Conservation (phyloP, 1,284 basidiomycete genomes). For the Tilletiopsis washingtonensis region DNA sequence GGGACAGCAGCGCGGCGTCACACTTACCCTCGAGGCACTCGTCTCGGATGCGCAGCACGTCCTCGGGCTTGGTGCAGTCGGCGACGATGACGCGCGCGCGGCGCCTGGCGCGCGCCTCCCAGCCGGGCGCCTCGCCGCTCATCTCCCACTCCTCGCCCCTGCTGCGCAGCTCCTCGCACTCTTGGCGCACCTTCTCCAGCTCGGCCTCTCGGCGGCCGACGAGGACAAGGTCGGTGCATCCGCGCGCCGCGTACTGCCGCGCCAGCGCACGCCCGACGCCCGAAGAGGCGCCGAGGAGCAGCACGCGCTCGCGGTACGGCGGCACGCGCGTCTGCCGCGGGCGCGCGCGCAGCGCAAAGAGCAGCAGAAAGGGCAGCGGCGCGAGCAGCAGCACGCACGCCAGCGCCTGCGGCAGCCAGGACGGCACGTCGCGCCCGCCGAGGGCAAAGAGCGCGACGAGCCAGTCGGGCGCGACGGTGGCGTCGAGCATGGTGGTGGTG, state of each 20-base stretch:
- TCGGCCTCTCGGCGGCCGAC: conserved; percentile 11
- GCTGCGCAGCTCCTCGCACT: conserved; percentile 52
- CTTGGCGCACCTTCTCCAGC: conserved; percentile 55
- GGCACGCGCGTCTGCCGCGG: conserved; percentile 6
- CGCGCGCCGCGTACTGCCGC: conserved; percentile 3
- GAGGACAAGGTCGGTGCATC: conserved; percentile 4
- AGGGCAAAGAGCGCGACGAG: neutral
- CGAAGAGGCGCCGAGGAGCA: conserved; percentile 13
- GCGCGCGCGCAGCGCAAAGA: conserved; percentile 1
- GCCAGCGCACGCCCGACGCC: conserved; percentile 8
- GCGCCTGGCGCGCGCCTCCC: conserved; percentile 40
- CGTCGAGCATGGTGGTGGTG: no score
- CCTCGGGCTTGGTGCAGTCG: conserved; percentile 62
- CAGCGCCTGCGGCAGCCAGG: neutral
- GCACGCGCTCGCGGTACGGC: conserved; percentile 14
- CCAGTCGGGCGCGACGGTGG: neutral
- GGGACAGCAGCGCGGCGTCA: no score
- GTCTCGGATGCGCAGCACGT: conserved; percentile 59
- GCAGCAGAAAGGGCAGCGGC: conserved; percentile 5
- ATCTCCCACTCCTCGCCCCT: conserved; percentile 29
- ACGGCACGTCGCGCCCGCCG: neutral
- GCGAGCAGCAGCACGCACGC: neutral
- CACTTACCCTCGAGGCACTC: conserved; percentile 56
- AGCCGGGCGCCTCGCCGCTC: conserved; percentile 23
- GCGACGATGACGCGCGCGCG: conserved; percentile 49